phyloP scores from a whole-genome alignment of 345 rosid species.

The Citrus maxima region DNA sequence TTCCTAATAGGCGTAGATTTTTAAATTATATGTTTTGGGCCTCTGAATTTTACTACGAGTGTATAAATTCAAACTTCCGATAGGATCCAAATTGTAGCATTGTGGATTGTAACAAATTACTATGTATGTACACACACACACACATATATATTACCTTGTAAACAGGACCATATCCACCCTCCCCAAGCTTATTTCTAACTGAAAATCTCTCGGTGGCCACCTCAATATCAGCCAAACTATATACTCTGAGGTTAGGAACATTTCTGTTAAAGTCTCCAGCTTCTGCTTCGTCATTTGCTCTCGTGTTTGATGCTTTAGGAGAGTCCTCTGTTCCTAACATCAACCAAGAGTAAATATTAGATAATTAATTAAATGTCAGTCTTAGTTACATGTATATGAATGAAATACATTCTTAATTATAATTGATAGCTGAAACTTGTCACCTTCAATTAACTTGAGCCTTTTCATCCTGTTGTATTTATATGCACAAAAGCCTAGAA shows the following conservation, averaged over 20 bases:
- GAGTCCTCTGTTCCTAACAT: background rate
- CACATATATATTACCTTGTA: background rate
- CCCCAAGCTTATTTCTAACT: conserved; percentile 11
- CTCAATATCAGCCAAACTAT: background rate
- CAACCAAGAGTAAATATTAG: background rate
- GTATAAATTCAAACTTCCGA: no score
- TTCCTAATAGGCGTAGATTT: no score
- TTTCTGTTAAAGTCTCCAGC: background rate
- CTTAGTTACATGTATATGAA: no score
- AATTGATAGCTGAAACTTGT: no score
- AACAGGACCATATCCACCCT: conserved; percentile 24
- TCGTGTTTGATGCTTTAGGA: background rate
- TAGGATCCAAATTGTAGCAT: no score
- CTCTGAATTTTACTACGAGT: no score
- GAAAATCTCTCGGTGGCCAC: conserved; percentile 1
- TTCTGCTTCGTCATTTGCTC: background rate
- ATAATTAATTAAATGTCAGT: no score
- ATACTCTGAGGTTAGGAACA: conserved; percentile 4
- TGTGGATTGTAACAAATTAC: no score
- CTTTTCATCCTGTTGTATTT: conserved; percentile 13
- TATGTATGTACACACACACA: no score
- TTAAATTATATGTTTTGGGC: no score
- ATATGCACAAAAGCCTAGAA: conserved; percentile 5
- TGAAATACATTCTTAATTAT: conserved; percentile 16
- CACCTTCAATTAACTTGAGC: background rate